These are phyloP conservation scores for Platanthera guangdongensis DNA, from an alignment of 106 monocot genomes.

Conservation along the genomic window DNA sequence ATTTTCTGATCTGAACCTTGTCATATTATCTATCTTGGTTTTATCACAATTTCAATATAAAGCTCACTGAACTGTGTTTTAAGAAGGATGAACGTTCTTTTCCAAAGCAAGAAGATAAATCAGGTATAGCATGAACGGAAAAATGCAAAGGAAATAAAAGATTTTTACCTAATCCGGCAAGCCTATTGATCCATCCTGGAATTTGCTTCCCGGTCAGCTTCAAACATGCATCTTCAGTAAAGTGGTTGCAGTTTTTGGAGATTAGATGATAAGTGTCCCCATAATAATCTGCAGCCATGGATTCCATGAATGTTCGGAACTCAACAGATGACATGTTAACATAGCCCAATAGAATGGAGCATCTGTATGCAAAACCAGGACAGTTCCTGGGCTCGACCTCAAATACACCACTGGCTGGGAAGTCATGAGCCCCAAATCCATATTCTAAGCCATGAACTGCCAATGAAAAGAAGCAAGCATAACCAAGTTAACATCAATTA, in stretches of 20 bases:
- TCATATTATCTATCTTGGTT: not conserved
- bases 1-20: not conserved
- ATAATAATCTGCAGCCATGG: constrained; percentile 62
- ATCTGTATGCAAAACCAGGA: constrained; percentile 57
- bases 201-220: constrained; percentile 62
- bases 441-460: constrained; percentile 62
- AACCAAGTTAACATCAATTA: not conserved
- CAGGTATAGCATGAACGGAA: not conserved
- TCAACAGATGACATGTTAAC: constrained; percentile 41
- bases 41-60: not conserved
- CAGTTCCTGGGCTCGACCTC: constrained; percentile 67
- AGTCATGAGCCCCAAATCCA: constrained; percentile 69
- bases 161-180: constrained; percentile 60
- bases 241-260: constrained; percentile 94
- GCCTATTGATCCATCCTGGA: constrained; percentile 90
- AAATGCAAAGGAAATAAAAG: not conserved
- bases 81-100: not conserved
- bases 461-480: not conserved
- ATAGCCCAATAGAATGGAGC: constrained; percentile 60
- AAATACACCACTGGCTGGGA: constrained; percentile 56
- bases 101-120: not conserved
- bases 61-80: not conserved
- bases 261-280: constrained; percentile 94
- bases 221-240: constrained; percentile 64
- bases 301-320: constrained; percentile 52